Evolutionary conservation across 805 yeast species (phyloP).

Genomic region (Starmera dryadoides): DNA sequence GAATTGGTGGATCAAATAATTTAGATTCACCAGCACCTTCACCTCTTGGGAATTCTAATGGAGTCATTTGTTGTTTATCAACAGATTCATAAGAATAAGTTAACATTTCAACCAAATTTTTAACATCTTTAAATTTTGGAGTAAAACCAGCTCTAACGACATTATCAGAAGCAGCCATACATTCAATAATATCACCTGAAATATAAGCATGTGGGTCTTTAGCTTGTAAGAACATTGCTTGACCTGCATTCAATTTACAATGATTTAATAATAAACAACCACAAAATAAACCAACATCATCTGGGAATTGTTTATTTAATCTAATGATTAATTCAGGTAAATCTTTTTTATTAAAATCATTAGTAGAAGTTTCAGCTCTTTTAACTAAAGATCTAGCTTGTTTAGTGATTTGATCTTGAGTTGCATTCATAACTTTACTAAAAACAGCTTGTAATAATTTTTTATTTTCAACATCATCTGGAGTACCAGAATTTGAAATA

Average conservation of each 20-base stretch:
- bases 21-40: conserved; percentile 59
- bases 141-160: conserved; percentile 99
- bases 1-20: conserved; percentile 93
- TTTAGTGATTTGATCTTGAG: conserved; percentile 47
- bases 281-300: conserved; percentile 92
- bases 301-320: conserved; percentile 82
- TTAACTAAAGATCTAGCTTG: conserved; percentile 60
- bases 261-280: conserved; percentile 92
- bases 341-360: conserved; percentile 40
- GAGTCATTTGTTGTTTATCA: conserved; percentile 86
- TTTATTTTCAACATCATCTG: conserved; percentile 52
- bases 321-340: conserved; percentile 71
- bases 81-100: conserved; percentile 87
- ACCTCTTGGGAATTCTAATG: conserved; percentile 40
- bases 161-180: conserved; percentile 99
- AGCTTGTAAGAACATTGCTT: conserved; percentile 94
- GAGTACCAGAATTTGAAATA: conserved; percentile 30
- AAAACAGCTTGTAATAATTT: conserved; percentile 68
- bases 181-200: conserved; percentile 94
- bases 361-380: conserved; percentile 55
- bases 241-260: conserved; percentile 75
- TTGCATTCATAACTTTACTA: conserved; percentile 75
- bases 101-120: conserved; percentile 81
- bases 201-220: conserved; percentile 98
- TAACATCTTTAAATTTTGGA: conserved; percentile 97